phyloP scores from a whole-genome alignment of 805 yeast genomes.

The Kodamaea jinghongensis region DNA sequence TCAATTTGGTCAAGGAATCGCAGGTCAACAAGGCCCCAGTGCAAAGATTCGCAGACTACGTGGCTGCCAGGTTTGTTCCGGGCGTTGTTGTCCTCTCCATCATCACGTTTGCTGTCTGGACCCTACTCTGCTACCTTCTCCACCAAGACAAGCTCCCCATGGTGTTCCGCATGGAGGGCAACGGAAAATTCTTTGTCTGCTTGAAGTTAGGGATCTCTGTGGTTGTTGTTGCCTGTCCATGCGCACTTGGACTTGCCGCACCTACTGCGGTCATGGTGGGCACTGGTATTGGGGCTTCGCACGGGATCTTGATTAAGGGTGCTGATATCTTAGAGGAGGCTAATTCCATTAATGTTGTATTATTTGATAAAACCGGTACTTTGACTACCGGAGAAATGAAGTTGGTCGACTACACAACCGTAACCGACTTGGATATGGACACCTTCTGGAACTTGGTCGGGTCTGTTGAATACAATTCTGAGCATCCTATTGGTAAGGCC shows the following conservation, averaged over 20 bases:
- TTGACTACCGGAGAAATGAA: conserved; percentile 82
- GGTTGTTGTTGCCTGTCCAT: conserved; percentile 97
- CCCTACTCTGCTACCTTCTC: conserved; percentile 29
- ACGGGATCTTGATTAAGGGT: conserved; percentile 90
- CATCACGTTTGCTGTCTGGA: conserved; percentile 53
- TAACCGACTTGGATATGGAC: conserved; percentile 24
- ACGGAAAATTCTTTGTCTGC: conserved; percentile 64
- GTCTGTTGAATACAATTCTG: conserved; percentile 65
- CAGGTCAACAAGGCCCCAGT: conserved; percentile 88
- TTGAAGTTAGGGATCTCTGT: conserved; percentile 84
- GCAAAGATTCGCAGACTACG: conserved; percentile 80
- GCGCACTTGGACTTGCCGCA: conserved; percentile 95
- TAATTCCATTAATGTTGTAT: conserved; percentile 56
- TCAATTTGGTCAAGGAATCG: conserved; percentile 81
- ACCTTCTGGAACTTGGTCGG: conserved; percentile 55
- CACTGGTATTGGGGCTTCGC: conserved; percentile 89
- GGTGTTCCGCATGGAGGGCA: conserved; percentile 43
- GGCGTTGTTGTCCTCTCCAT: conserved; percentile 59
- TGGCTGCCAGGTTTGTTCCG: conserved; percentile 87
- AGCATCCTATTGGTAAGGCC: conserved; percentile 87
- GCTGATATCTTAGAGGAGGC: conserved; percentile 85
- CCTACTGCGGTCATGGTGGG: conserved; percentile 99
- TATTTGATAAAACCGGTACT: conserved; percentile 97
- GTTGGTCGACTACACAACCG: conserved; percentile 24
- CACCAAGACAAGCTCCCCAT: conserved; percentile 38